Conservation (phyloP, 2,329 filamentous ascomycete genomes). For the Allantophomopsis cytisporea region DNA sequence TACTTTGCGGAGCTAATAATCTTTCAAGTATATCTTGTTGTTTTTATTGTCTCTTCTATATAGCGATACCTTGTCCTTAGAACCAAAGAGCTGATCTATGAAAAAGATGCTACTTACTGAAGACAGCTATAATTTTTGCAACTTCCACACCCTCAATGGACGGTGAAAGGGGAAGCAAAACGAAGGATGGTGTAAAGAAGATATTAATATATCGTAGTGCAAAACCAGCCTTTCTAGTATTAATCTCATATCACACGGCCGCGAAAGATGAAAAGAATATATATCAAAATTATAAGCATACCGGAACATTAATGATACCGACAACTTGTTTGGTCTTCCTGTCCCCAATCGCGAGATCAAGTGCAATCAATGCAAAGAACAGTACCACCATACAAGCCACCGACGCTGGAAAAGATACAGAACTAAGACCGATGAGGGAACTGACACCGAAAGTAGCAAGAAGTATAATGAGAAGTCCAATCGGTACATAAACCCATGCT, state of each 20-base stretch:
- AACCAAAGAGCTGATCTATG: no score
- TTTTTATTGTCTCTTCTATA: no score
- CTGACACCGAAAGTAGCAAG: conserved; percentile 26
- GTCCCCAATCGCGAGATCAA: conserved; percentile 31
- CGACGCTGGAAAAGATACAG: conserved; percentile 42
- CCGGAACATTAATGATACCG: conserved; percentile 36
- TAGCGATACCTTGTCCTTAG: no score
- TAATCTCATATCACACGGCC: not conserved
- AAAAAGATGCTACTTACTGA: conserved; percentile 25
- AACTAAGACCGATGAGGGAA: conserved; percentile 26
- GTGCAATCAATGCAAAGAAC: conserved; percentile 33
- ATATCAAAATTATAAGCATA: conserved; percentile 15
- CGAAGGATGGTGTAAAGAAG: conserved; percentile 45
- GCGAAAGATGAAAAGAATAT: not conserved
- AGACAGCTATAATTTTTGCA: conserved; percentile 43
- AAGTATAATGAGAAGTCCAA: conserved; percentile 23
- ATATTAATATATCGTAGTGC: conserved; percentile 43
- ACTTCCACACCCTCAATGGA: conserved; percentile 38
- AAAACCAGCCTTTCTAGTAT: conserved; percentile 33
- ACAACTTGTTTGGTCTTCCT: conserved; percentile 33
- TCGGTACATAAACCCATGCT: conserved; percentile 38
- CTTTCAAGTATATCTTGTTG: not conserved
- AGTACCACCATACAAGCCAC: conserved; percentile 43
- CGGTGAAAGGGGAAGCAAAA: conserved; percentile 41
- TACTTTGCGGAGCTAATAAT: not conserved